Percentiles rank a stretch among this genome's conserved stretches.
phyloP scores from a whole-genome alignment of 2,329 filamentous ascomycete genomes.

The Paraphoma chrysanthemicola region DNA sequence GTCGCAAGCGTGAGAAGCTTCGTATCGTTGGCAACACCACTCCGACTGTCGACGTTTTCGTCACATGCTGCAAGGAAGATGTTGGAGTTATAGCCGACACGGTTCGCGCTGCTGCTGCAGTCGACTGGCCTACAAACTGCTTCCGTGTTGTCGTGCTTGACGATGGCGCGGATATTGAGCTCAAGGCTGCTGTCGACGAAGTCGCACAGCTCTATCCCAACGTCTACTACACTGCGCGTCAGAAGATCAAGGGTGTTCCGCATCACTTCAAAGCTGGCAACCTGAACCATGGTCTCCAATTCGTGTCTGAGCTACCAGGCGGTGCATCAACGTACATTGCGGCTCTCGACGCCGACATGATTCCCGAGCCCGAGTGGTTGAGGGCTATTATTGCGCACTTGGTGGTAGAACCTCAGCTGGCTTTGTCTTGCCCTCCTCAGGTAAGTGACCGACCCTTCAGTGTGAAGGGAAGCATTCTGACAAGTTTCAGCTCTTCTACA shows the following conservation, averaged over 20 bases:
- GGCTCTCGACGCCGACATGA: slow-evolving; percentile 73
- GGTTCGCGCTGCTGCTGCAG: slow-evolving; percentile 7
- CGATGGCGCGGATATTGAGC: slow-evolving; percentile 42
- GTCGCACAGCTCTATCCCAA: slow-evolving; percentile 49
- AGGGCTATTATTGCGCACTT: slow-evolving; percentile 12
- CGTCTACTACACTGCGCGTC: slow-evolving; percentile 52
- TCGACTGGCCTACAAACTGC: slow-evolving; percentile 38
- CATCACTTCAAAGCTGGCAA: slow-evolving; percentile 69
- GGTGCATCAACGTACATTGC: slow-evolving; percentile 66
- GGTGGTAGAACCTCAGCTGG: slow-evolving; percentile 9
- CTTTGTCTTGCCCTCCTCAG: slow-evolving; percentile 15
- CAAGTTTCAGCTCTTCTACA: slow-evolving; percentile 68
- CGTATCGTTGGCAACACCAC: slow-evolving; percentile 10
- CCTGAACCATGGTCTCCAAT: slow-evolving; percentile 61
- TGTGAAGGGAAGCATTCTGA: slow-evolving; percentile 45
- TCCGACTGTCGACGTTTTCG: slow-evolving; percentile 53
- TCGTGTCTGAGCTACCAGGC: slow-evolving; percentile 5
- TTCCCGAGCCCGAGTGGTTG: slow-evolving; percentile 65
- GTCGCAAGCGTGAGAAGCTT: slow-evolving; percentile 6
- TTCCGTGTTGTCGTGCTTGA: slow-evolving; percentile 45
- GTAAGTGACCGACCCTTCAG: slow-evolving; percentile 38
- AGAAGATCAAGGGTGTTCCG: slow-evolving; percentile 52
- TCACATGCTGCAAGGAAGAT: slow-evolving; percentile 55
- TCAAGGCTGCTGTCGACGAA: slow-evolving; percentile 43
- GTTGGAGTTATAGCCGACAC: slow-evolving; percentile 49